Conservation (phyloP, 768 basidiomycete species). For the Lactarius indigo region DNA sequence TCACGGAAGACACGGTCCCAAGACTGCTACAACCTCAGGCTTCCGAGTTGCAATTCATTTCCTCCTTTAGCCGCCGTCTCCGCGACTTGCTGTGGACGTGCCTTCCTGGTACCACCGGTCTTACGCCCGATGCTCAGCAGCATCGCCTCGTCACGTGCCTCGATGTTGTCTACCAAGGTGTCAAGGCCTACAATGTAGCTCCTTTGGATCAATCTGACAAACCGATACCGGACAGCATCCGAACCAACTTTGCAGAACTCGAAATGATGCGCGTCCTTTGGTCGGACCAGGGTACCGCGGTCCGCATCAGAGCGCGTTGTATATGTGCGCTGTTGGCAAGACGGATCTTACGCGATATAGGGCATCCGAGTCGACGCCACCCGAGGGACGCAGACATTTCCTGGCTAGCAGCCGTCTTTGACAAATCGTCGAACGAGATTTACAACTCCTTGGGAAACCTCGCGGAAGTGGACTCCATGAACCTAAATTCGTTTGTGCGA, state of each 20-base stretch:
- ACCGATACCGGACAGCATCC: neutral
- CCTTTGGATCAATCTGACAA: neutral
- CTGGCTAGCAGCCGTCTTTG: neutral
- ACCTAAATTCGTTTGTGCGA: neutral
- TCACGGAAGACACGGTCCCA: neutral
- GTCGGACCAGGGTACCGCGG: neutral
- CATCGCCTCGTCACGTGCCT: neutral
- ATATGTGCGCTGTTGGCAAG: neutral
- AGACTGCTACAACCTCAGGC: neutral
- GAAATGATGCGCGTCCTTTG: neutral
- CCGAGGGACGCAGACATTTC: neutral
- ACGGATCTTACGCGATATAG: neutral
- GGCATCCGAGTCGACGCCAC: neutral
- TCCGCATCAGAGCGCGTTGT: neutral
- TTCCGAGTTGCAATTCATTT: neutral
- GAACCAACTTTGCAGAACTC: neutral
- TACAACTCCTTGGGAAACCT: neutral
- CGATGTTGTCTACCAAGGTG: neutral
- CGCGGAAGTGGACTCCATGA: neutral
- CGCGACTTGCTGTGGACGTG: neutral
- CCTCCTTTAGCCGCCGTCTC: neutral
- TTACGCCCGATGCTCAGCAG: neutral
- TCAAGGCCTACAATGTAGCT: neutral
- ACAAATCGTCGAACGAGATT: neutral
- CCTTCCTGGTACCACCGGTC: neutral